Conservation (phyloP, 2,329 filamentous ascomycete species). For the Phyllosticta ampelicida region DNA sequence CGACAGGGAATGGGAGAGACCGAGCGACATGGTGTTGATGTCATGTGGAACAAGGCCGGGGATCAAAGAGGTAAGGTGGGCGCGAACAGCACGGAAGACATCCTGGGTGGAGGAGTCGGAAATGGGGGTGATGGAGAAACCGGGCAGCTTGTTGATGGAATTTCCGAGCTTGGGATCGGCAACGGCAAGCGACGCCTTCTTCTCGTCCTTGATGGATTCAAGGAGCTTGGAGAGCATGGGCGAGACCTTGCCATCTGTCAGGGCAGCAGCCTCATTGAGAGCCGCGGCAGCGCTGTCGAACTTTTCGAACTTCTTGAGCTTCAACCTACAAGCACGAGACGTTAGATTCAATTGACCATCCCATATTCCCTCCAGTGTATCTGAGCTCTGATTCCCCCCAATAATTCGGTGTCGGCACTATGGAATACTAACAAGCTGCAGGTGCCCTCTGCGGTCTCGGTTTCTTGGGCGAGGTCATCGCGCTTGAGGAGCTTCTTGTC, state of each 20-base stretch:
- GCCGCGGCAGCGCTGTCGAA: constrained; percentile 89
- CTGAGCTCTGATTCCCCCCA: too few relatives aligned
- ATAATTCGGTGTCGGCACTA: neutral
- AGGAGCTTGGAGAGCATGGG: constrained; percentile 73
- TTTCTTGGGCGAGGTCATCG: constrained; percentile 64
- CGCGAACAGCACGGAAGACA: constrained; percentile 87
- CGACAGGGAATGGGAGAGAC: constrained; percentile 82
- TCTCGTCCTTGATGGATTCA: constrained; percentile 88
- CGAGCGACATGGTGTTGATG: constrained; percentile 87
- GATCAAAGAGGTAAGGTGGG: constrained; percentile 81
- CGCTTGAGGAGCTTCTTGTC: constrained; percentile 97
- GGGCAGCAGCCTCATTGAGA: constrained; percentile 76
- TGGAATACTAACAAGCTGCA: constrained; percentile 62
- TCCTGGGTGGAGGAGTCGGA: constrained; percentile 76
- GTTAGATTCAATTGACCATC: neutral
- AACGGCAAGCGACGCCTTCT: constrained; percentile 89
- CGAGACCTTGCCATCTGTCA: constrained; percentile 92
- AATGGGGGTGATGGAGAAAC: constrained; percentile 73
- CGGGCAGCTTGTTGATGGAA: constrained; percentile 84
- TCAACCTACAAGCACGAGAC: constrained; percentile 48
- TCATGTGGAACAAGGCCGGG: constrained; percentile 77
- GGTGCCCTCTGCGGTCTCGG: constrained; percentile 71
- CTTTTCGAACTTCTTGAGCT: constrained; percentile 94
- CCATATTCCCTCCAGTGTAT: neutral
- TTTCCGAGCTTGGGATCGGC: constrained; percentile 85